Evolutionary conservation across 2,329 filamentous ascomycete genomes (phyloP).

Genomic region (Sporothrix mexicana): DNA sequence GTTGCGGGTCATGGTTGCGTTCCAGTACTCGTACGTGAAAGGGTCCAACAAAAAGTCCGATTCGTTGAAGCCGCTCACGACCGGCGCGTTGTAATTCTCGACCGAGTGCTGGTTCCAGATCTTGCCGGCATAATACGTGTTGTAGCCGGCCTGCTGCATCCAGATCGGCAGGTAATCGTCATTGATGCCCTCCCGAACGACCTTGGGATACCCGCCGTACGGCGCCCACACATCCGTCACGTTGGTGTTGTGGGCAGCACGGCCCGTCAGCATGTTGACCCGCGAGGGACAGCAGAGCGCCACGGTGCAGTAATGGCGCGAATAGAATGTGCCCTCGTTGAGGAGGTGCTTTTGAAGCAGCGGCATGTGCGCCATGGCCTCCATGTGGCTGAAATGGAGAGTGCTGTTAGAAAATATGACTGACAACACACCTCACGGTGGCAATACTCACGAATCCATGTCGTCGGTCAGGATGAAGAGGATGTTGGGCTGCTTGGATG

Average conservation of each 20-base stretch:
- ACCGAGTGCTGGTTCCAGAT: slow-evolving; percentile 61
- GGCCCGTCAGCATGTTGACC: slow-evolving; percentile 69
- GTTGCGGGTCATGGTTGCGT: slow-evolving; percentile 64
- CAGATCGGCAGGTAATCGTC: slow-evolving; percentile 72
- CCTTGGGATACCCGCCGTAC: slow-evolving; percentile 69
- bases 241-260: slow-evolving; percentile 69
- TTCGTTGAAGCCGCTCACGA: slow-evolving; percentile 63
- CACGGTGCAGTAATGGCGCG: background rate
- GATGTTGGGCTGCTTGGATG: slow-evolving; percentile 12
- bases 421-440: slow-evolving; percentile 46
- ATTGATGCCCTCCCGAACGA: slow-evolving; percentile 68
- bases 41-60: slow-evolving; percentile 64
- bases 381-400: background rate
- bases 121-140: slow-evolving; percentile 75
- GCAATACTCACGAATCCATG: background rate
- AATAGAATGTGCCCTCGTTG: slow-evolving; percentile 6
- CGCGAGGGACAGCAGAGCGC: slow-evolving; percentile 71
- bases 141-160: slow-evolving; percentile 70
- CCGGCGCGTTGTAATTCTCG: slow-evolving; percentile 65
- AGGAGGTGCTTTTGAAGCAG: slow-evolving; percentile 15
- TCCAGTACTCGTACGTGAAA: slow-evolving; percentile 67
- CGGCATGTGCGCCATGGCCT: background rate
- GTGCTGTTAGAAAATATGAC: slow-evolving; percentile 59
- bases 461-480: slow-evolving; percentile 8
- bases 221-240: slow-evolving; percentile 64